These are phyloP conservation scores for Evansstolkia leycettana DNA, from an alignment of 495 filamentous ascomycete genomes.

Conservation along the genomic window DNA sequence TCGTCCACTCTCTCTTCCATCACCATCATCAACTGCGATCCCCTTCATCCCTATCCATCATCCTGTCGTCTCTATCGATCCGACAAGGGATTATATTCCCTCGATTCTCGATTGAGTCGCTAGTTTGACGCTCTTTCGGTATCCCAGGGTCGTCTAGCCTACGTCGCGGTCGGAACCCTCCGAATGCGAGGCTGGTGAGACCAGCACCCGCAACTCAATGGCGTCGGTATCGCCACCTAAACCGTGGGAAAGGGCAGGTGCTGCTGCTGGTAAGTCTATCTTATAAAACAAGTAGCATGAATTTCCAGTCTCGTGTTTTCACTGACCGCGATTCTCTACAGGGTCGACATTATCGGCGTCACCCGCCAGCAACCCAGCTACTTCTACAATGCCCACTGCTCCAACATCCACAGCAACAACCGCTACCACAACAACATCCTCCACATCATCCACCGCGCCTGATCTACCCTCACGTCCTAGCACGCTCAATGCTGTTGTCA, in stretches of 20 bases:
- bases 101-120: no score
- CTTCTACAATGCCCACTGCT: conserved; percentile 21
- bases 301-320: no score
- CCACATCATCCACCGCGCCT: conserved; percentile 41
- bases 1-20: no score
- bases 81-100: no score
- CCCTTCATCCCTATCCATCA: no score
- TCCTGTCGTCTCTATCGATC: no score
- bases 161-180: neutral
- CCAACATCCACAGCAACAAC: conserved; percentile 24
- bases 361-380: conserved; percentile 26
- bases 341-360: conserved; percentile 27
- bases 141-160: conserved; percentile 1
- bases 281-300: no score
- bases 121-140: neutral
- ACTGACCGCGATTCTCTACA: no score
- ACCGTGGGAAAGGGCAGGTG: conserved; percentile 81
- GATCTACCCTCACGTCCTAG: conserved; percentile 71
- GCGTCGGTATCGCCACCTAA: conserved; percentile 76
- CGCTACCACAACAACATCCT: conserved; percentile 28
- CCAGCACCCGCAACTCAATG: conserved; percentile 20
- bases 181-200: conserved; percentile 24
- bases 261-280: conserved; percentile 39
- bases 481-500: conserved; percentile 63
- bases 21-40: no score